Evolutionary conservation across 2,329 filamentous ascomycete species (phyloP).

Genomic region (Ceratocystis harringtonii): DNA sequence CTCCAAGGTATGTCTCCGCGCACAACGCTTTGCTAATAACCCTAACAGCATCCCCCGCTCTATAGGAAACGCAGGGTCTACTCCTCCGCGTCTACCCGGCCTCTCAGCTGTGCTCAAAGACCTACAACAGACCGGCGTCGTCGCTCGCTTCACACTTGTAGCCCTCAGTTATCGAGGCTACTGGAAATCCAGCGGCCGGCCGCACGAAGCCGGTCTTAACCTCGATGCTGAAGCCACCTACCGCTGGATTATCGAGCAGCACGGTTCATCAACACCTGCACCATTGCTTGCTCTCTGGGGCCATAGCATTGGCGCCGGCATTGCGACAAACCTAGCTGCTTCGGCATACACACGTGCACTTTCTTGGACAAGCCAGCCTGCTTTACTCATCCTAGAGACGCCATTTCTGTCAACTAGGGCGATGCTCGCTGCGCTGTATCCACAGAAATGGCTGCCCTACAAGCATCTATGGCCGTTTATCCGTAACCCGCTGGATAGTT

Average conservation of each 20-base stretch:
- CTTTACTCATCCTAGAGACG: constrained; percentile 53
- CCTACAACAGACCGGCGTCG: constrained; percentile 28
- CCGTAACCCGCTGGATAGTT: constrained; percentile 45
- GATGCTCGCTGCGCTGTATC: constrained; percentile 60
- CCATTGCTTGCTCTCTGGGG: constrained; percentile 52
- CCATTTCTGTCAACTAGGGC: constrained; percentile 56
- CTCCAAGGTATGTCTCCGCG: constrained; percentile 34
- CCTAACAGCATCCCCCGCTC: background rate
- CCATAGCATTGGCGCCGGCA: constrained; percentile 59
- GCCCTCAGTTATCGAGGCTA: constrained; percentile 55
- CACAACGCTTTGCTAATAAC: background rate
- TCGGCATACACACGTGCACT: constrained; percentile 19
- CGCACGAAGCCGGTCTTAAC: constrained; percentile 56
- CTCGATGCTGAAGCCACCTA: constrained; percentile 51
- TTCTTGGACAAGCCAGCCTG: constrained; percentile 16
- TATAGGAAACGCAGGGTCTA: constrained; percentile 43
- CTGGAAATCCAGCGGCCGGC: constrained; percentile 60
- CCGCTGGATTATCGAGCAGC: constrained; percentile 40
- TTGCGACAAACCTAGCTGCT: constrained; percentile 48
- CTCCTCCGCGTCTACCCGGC: constrained; percentile 41
- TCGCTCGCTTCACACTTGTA: constrained; percentile 33
- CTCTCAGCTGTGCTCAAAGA: constrained; percentile 37
- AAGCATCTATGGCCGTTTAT: constrained; percentile 60
- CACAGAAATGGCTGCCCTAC: constrained; percentile 68
- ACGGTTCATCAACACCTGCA: constrained; percentile 20